Evolutionary conservation across 2,329 filamentous ascomycete genomes (phyloP).

Genomic region (Zymoseptoria pseudotritici): DNA sequence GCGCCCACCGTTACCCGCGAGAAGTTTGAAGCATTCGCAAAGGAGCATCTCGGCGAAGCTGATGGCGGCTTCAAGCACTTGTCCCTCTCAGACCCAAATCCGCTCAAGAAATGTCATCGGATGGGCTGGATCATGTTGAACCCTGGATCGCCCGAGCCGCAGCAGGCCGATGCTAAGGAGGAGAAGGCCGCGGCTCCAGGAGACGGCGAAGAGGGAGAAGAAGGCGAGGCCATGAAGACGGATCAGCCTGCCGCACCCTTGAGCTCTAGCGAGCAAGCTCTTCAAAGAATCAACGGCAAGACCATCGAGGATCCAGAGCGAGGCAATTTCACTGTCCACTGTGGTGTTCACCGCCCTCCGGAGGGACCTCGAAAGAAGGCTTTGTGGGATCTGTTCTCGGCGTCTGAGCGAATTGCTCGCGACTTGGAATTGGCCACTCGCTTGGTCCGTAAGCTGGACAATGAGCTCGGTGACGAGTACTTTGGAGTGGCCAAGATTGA

Average conservation of each 20-base stretch:
- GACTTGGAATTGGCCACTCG: conserved; percentile 78
- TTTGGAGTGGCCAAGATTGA: conserved; percentile 76
- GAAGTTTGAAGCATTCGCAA: conserved; percentile 90
- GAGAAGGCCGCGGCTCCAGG: conserved; percentile 48
- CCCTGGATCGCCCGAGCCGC: conserved; percentile 50
- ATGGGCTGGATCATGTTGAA: conserved; percentile 99
- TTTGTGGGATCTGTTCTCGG: conserved; percentile 91
- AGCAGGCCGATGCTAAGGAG: conserved; percentile 57
- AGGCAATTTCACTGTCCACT: conserved; percentile 95
- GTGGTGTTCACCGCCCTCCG: conserved; percentile 89
- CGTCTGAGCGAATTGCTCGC: conserved; percentile 85
- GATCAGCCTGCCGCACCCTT: conserved; percentile 12
- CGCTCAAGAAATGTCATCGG: conserved; percentile 90
- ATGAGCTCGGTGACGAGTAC: conserved; percentile 68
- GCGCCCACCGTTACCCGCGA: conserved; percentile 90
- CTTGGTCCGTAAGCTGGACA: conserved; percentile 75
- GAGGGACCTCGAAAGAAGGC: conserved; percentile 85
- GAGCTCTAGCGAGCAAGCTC: conserved; percentile 58
- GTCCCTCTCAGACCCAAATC: conserved; percentile 92
- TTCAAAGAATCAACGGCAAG: conserved; percentile 94
- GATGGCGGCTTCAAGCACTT: conserved; percentile 93
- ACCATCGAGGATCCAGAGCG: conserved; percentile 90
- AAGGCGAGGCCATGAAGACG: conserved; percentile 12
- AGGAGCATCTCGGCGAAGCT: conserved; percentile 83
- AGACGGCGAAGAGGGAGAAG: conserved; percentile 16